Evolutionary conservation across 192 early-diverging fungal species (phyloP).

Genomic region (Podila epicladia): DNA sequence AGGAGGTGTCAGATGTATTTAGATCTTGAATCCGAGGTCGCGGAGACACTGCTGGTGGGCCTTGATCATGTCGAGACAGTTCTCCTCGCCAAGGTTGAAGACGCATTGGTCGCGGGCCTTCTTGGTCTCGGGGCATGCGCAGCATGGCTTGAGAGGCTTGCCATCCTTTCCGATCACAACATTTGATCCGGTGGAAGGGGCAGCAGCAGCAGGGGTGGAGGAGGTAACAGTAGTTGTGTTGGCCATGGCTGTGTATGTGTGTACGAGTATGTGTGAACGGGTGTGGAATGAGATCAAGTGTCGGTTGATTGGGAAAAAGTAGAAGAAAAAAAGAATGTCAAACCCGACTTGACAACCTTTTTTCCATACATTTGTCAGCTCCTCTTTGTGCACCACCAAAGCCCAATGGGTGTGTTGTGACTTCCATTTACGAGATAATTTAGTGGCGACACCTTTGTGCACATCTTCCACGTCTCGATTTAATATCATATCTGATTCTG

Average conservation of each 20-base stretch:
- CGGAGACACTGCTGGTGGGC: conserved; percentile 93
- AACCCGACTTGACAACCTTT: background rate
- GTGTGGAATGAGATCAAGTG: background rate
- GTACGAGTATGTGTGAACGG: too few species aligned
- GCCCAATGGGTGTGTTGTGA: too few species aligned
- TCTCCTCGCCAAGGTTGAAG: conserved; percentile 85
- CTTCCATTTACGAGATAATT: too few species aligned
- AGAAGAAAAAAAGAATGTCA: background rate
- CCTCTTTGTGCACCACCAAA: too few species aligned
- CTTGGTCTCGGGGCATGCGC: conserved; percentile 96
- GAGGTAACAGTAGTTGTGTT: background rate
- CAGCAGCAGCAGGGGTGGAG: background rate
- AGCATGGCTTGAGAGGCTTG: conserved; percentile 89
- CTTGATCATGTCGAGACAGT: conserved; percentile 88
- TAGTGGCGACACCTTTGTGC: too few species aligned
- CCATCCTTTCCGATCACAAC: conserved; percentile 57
- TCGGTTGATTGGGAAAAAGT: background rate
- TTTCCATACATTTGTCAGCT: too few species aligned
- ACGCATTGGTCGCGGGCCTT: conserved; percentile 90
- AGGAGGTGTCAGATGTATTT: conserved; percentile 11
- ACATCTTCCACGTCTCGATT: too few species aligned
- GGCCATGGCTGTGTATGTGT: too few species aligned
- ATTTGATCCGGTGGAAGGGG: conserved; percentile 12
- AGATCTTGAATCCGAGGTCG: conserved; percentile 94
- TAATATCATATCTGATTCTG: too few species aligned